Evolutionary conservation across 2,329 filamentous ascomycete species (phyloP), one percentile per base, ranked within the genome.

Genomic region (Lasiodiplodia hormozganensis): DNA sequence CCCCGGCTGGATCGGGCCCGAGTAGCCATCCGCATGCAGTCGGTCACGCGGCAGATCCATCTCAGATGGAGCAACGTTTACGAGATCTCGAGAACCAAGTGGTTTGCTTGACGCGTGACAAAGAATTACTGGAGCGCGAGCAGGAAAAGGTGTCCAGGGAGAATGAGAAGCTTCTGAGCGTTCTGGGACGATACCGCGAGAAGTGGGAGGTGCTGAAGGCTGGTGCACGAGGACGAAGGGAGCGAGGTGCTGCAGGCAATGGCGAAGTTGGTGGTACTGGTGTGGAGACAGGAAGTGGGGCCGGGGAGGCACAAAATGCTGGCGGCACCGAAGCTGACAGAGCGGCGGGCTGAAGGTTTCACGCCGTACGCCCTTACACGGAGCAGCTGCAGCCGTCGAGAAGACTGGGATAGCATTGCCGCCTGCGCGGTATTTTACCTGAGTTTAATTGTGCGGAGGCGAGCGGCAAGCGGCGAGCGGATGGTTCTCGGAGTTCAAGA

Each of bases 191-290:
- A 68, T 91, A 91, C 75, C 77, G 87, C 62, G 87, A 89, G 68
- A 85, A 88, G 69, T 92, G 89, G 88, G 89, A 92, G 77, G 88
- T 87, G 72, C 77, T 92, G 72, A 91, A 91, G 77, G 87, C 89
- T 57, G 87, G 88, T 0, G 89, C 89, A 2, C 67, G 78, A 65
- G 78, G 76, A 71, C 76, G 78, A 18, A 53, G 68, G 21, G 68
- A 69, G 31, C 58, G 69, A 31, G 66, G 66, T 47, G 49, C 56
- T 4, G n/a, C 28, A 23, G 65, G 54, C 14, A 49, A 47, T 57
- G 54, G 65, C 34, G 56, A 21, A 38, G 65, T 47, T 38, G 49
- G 66, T 47, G 40, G 57, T 49, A 62, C 53, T 3, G n/a, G 60
- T 51, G 60, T 25, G 58, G 58, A 62, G 58, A 62, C 62, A 21